phyloP scores from a whole-genome alignment of 1,139 yeast genomes.

The Candida tropicalis region DNA sequence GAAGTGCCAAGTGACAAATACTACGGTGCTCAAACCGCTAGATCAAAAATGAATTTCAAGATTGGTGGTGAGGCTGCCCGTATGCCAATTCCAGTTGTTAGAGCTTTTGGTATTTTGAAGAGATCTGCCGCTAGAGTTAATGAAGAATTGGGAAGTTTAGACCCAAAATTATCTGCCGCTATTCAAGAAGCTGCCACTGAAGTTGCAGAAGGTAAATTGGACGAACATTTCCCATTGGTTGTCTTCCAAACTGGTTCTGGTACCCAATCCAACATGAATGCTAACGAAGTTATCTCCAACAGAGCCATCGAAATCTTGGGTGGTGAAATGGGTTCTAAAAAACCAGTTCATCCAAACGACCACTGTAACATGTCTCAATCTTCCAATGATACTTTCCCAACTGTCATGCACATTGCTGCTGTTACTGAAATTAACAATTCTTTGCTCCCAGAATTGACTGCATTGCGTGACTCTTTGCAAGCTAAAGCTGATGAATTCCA shows the following conservation, averaged over 20 bases:
- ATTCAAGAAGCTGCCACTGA: constrained; percentile 95
- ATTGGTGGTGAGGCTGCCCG: constrained; percentile 91
- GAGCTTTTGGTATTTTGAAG: constrained; percentile 91
- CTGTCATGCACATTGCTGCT: constrained; percentile 99
- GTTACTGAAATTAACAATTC: constrained; percentile 79
- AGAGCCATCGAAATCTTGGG: constrained; percentile 96
- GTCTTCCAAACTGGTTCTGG: constrained; percentile 99
- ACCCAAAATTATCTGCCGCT: constrained; percentile 79
- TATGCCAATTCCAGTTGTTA: constrained; percentile 89
- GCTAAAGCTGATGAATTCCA: constrained; percentile 80
- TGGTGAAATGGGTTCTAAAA: constrained; percentile 87
- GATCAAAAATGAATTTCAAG: constrained; percentile 89
- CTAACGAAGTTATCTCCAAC: constrained; percentile 97
- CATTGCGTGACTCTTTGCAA: constrained; percentile 75
- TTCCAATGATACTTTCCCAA: constrained; percentile 97
- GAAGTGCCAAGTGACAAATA: constrained; percentile 83
- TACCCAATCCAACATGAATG: constrained; percentile 98
- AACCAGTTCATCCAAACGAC: constrained; percentile 96
- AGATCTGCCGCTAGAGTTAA: constrained; percentile 95
- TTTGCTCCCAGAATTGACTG: constrained; percentile 77
- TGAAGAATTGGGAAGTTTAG: constrained; percentile 75
- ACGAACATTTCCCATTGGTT: constrained; percentile 95
- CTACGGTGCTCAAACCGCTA: constrained; percentile 99
- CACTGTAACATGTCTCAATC: constrained; percentile 99
- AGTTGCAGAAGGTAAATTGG: constrained; percentile 87